Percentiles rank a stretch among this genome's conserved stretches.
These are phyloP conservation scores for Larix kaempferi DNA, from an alignment of 75 land plant genomes.

Conservation along the genomic window DNA sequence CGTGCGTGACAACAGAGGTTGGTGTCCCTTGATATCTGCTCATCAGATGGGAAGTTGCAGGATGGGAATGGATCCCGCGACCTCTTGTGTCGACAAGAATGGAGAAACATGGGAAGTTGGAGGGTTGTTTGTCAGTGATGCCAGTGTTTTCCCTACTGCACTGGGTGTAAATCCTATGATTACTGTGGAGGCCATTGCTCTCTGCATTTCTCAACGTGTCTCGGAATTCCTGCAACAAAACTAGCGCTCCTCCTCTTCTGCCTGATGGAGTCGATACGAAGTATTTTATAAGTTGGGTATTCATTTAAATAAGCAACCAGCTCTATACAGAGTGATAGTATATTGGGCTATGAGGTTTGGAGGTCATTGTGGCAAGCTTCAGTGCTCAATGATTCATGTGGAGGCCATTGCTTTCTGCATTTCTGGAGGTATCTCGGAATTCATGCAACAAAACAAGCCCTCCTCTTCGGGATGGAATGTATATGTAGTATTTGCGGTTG, in stretches of 20 bases:
- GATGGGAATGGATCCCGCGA: conserved; percentile 66
- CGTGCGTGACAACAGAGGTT: conserved; percentile 27
- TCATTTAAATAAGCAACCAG: too few relatives aligned
- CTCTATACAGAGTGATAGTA: too few relatives aligned
- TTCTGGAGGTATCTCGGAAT: conserved; percentile 40
- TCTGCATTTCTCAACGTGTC: conserved; percentile 59
- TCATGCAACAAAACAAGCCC: background rate
- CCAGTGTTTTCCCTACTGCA: conserved; percentile 76
- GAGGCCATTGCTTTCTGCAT: conserved; percentile 68
- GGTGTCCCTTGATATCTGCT: conserved; percentile 50
- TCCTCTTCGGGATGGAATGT: too few relatives aligned
- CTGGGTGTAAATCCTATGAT: conserved; percentile 93
- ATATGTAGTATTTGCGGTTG: too few relatives aligned
- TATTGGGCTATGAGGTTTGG: too few relatives aligned
- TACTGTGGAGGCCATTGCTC: conserved; percentile 73
- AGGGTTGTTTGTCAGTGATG: conserved; percentile 78
- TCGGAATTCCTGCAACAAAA: conserved; percentile 18
- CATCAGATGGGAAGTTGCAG: conserved; percentile 95
- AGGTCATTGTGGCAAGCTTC: too few relatives aligned
- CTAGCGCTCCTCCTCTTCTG: too few relatives aligned
- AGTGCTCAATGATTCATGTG: conserved; percentile 77
- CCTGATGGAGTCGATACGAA: too few relatives aligned
- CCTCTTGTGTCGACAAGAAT: conserved; percentile 69
- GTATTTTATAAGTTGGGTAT: too few relatives aligned
- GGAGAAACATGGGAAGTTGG: conserved; percentile 92